Conservation (phyloP, 2,329 filamentous ascomycete species). For the Aspergillus transmontanensis region DNA sequence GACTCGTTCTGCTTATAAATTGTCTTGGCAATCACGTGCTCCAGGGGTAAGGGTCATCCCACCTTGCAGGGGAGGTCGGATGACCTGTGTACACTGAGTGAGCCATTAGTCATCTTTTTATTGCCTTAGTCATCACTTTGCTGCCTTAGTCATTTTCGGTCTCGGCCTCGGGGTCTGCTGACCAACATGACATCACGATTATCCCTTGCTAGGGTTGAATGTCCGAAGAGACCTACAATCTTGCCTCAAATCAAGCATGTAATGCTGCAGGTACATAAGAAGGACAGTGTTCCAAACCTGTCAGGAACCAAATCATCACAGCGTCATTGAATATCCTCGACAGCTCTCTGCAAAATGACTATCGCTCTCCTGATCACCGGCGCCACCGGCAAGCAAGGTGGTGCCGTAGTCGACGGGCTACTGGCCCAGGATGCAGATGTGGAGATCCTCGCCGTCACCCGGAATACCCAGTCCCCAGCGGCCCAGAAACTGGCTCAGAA, state of each 20-base stretch:
- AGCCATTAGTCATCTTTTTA: not conserved
- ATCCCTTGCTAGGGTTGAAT: not conserved
- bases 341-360: not conserved
- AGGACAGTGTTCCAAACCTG: not conserved
- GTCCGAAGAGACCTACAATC: not conserved
- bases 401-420: conserved; percentile 37
- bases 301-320: not conserved
- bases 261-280: not conserved
- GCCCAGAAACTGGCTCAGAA: conserved; percentile 53
- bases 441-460: conserved; percentile 64
- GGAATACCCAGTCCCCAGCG: conserved; percentile 53
- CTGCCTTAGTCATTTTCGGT: not conserved
- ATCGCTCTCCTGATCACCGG: conserved; percentile 36
- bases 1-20: no score
- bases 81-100: no score
- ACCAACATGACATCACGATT: not conserved
- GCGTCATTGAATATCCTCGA: not conserved
- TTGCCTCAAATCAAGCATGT: not conserved
- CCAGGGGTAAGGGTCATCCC: no score
- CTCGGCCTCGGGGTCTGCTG: not conserved
- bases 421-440: conserved; percentile 35
- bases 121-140: not conserved
- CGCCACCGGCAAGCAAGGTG: conserved; percentile 47
- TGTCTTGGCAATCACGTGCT: no score
- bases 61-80: no score